phyloP scores from a whole-genome alignment of 108 stramenopile genomes.

The Stephanodiscus minutulus region DNA sequence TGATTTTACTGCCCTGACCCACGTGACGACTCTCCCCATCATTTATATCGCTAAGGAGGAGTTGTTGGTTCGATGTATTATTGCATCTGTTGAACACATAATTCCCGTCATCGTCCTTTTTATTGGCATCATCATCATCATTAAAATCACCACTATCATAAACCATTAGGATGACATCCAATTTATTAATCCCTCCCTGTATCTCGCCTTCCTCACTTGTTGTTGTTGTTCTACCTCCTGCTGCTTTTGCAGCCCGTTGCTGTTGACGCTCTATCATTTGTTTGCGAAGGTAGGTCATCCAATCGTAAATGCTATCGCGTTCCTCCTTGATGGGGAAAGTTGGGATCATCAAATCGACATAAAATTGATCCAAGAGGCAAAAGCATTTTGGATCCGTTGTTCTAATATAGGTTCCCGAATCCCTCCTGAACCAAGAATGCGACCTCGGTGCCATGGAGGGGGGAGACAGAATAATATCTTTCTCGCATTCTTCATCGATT shows the following conservation, averaged over 20 bases:
- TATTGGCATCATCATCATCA: slow-evolving; percentile 4
- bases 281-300: slow-evolving; percentile 55
- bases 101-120: neutral
- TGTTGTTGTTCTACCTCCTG: neutral
- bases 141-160: slow-evolving; percentile 5
- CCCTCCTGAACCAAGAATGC: neutral
- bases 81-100: neutral
- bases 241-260: slow-evolving; percentile 8
- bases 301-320: slow-evolving; percentile 59
- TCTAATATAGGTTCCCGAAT: neutral
- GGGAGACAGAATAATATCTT: neutral
- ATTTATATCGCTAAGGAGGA: neutral
- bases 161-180: slow-evolving; percentile 58
- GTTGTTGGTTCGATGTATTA: neutral
- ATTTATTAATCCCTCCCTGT: slow-evolving; percentile 20
- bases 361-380: slow-evolving; percentile 45
- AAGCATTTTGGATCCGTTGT: slow-evolving; percentile 20
- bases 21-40: slow-evolving; percentile 9
- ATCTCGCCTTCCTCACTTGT: slow-evolving; percentile 17
- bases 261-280: slow-evolving; percentile 29
- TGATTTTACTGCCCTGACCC: slow-evolving; percentile 11
- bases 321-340: slow-evolving; percentile 63
- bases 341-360: slow-evolving; percentile 59
- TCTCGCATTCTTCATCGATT: slow-evolving; percentile 36
- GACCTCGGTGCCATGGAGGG: slow-evolving; percentile 4